phyloP scores from a whole-genome alignment of 2,329 filamentous ascomycete genomes.

The Lasiodiplodia gonubiensis region DNA sequence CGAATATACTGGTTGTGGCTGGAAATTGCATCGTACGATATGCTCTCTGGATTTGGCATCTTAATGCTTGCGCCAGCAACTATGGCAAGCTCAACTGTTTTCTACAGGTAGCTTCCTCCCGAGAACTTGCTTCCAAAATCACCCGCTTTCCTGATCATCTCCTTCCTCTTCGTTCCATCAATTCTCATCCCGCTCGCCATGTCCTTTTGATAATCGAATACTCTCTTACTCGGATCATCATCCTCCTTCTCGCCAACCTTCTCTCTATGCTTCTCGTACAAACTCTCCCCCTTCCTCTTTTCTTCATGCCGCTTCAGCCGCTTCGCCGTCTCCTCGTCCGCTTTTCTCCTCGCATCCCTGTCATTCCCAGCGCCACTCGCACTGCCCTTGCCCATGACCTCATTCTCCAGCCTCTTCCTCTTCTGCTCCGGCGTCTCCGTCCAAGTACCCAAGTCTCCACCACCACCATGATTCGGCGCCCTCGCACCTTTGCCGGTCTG shows the following conservation, averaged over 20 bases:
- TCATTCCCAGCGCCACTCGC: conserved; percentile 41
- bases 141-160: conserved; percentile 78
- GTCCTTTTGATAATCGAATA: conserved; percentile 92
- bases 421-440: conserved; percentile 92
- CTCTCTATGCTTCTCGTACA: conserved; percentile 55
- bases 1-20: no score
- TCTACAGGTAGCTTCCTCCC: conserved; percentile 68
- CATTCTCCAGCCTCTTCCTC: conserved; percentile 76
- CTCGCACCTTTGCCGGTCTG: conserved; percentile 69
- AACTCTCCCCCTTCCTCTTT: conserved; percentile 49
- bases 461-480: conserved; percentile 45
- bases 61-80: neutral
- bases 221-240: conserved; percentile 87
- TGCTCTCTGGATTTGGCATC: neutral
- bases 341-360: conserved; percentile 40
- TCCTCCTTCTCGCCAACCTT: conserved; percentile 66
- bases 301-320: conserved; percentile 64
- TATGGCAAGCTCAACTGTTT: neutral
- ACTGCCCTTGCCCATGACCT: conserved; percentile 74
- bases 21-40: neutral
- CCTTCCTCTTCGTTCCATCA: conserved; percentile 72
- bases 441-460: conserved; percentile 71
- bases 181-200: conserved; percentile 79
- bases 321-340: conserved; percentile 53
- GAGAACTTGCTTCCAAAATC: conserved; percentile 84